These are phyloP conservation scores for Friedmanniomyces simplex DNA, from an alignment of 495 filamentous ascomycete genomes.

Conservation along the genomic window DNA sequence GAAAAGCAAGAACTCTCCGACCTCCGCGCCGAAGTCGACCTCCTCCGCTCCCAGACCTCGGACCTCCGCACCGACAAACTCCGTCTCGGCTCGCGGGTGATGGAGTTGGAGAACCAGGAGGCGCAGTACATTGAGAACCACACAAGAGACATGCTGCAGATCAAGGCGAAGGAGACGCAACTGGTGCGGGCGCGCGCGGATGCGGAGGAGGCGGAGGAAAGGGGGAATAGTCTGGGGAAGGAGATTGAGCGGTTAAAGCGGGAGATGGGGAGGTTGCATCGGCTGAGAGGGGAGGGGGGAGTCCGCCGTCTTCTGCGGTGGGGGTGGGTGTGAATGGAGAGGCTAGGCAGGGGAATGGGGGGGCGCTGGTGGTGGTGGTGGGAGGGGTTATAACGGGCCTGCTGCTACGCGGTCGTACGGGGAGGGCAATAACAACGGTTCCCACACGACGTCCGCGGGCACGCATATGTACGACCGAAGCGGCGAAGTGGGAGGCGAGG, in stretches of 20 bases:
- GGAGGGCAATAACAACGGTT: too few relatives aligned
- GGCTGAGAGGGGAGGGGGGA: slow-evolving; percentile 71
- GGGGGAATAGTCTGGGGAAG: slow-evolving; percentile 67
- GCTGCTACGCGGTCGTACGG: neutral
- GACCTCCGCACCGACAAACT: slow-evolving; percentile 67
- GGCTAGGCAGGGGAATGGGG: slow-evolving; percentile 31
- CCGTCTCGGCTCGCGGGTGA: slow-evolving; percentile 64
- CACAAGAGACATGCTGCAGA: slow-evolving; percentile 84
- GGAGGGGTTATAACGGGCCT: slow-evolving; percentile 11
- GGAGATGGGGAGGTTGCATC: slow-evolving; percentile 42
- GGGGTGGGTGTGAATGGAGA: slow-evolving; percentile 83
- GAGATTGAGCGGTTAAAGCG: slow-evolving; percentile 92
- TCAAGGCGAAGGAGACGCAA: slow-evolving; percentile 98
- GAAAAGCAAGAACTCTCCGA: slow-evolving; percentile 87
- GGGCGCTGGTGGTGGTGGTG: too few relatives aligned
- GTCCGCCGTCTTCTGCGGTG: too few relatives aligned
- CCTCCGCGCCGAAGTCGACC: slow-evolving; percentile 71
- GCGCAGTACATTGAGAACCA: slow-evolving; percentile 96
- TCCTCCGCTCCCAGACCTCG: slow-evolving; percentile 56
- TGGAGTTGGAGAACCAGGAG: slow-evolving; percentile 88
- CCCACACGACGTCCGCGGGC: too few relatives aligned
- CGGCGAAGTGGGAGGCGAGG: slow-evolving; percentile 19
- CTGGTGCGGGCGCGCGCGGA: slow-evolving; percentile 84
- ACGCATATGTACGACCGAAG: too few relatives aligned
- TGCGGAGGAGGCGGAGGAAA: slow-evolving; percentile 75